A percentile compares a stretch with the other conserved stretches of the same genome.
Conservation (phyloP, 768 basidiomycete genomes). For the Tricholoma flavovirens region DNA sequence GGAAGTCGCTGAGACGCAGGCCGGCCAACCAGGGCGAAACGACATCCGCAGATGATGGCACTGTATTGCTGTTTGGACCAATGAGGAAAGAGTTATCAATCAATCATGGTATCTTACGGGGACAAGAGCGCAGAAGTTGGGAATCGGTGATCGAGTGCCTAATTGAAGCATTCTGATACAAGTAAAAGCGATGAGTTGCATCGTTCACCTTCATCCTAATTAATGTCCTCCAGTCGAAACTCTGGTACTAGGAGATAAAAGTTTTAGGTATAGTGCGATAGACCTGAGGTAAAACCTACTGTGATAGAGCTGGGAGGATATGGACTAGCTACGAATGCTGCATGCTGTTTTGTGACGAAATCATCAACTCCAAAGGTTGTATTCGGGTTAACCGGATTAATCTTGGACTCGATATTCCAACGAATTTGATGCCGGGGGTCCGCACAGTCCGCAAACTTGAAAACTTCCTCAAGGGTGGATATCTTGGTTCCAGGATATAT, state of each 20-base stretch:
- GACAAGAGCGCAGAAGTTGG: slow-evolving; percentile 61
- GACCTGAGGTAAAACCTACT: slow-evolving; percentile 29
- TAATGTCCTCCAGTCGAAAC: slow-evolving; percentile 78
- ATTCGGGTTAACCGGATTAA: slow-evolving; percentile 49
- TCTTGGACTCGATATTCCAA: slow-evolving; percentile 81
- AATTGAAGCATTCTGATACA: slow-evolving; percentile 1
- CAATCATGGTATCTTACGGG: neutral
- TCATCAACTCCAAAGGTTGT: slow-evolving; percentile 48
- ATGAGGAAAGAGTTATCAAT: neutral
- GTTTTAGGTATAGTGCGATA: neutral
- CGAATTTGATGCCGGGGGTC: slow-evolving; percentile 56
- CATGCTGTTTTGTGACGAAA: slow-evolving; percentile 60
- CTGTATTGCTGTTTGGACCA: slow-evolving; percentile 30
- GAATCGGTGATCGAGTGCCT: slow-evolving; percentile 53
- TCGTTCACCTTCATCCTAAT: slow-evolving; percentile 60
- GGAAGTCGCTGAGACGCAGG: slow-evolving; percentile 54
- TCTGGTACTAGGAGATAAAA: slow-evolving; percentile 63
- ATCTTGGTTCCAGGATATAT: slow-evolving; percentile 65
- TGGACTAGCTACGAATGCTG: slow-evolving; percentile 50
- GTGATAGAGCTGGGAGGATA: slow-evolving; percentile 57
- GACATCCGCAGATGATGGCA: slow-evolving; percentile 33
- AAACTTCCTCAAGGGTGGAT: slow-evolving; percentile 68
- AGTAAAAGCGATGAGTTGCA: neutral
- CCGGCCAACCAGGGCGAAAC: slow-evolving; percentile 68
- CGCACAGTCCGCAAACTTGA: slow-evolving; percentile 69